phyloP scores from a whole-genome alignment of 2,329 filamentous ascomycete genomes.

The Cladosporium sp. region DNA sequence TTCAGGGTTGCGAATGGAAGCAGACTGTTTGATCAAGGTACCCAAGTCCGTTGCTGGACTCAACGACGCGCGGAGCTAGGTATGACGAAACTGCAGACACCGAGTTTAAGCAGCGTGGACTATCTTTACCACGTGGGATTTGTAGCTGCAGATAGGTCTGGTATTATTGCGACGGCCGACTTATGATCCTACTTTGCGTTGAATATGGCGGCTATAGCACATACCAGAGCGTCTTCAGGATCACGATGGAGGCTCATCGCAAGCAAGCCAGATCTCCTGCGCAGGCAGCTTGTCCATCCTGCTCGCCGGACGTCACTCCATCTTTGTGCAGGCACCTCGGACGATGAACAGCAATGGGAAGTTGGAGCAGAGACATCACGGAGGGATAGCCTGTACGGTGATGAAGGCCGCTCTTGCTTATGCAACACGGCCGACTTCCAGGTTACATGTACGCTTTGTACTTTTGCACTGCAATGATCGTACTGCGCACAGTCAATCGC shows the following conservation, averaged over 20 bases:
- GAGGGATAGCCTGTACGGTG: conserved; percentile 12
- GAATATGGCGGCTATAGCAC: neutral
- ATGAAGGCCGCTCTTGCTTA: conserved; percentile 10
- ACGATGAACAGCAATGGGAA: neutral
- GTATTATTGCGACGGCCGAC: neutral
- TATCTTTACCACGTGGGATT: neutral
- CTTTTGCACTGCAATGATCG: neutral
- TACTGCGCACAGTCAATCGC: neutral
- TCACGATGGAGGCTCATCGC: neutral
- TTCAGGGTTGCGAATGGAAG: neutral
- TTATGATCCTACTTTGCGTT: neutral
- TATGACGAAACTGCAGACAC: conserved; percentile 15
- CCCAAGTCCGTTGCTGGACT: neutral
- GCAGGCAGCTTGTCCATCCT: neutral
- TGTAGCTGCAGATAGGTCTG: neutral
- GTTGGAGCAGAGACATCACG: conserved; percentile 2
- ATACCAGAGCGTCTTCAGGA: neutral
- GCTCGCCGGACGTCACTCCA: conserved; percentile 2
- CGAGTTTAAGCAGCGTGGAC: neutral
- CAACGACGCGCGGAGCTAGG: conserved; percentile 17
- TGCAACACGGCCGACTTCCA: neutral
- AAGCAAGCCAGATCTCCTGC: neutral
- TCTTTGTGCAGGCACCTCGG: conserved; percentile 4
- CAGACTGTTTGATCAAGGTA: neutral
- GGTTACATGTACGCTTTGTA: neutral